phyloP scores from a whole-genome alignment of 139 green algal species.

The Chlorella sp. region DNA sequence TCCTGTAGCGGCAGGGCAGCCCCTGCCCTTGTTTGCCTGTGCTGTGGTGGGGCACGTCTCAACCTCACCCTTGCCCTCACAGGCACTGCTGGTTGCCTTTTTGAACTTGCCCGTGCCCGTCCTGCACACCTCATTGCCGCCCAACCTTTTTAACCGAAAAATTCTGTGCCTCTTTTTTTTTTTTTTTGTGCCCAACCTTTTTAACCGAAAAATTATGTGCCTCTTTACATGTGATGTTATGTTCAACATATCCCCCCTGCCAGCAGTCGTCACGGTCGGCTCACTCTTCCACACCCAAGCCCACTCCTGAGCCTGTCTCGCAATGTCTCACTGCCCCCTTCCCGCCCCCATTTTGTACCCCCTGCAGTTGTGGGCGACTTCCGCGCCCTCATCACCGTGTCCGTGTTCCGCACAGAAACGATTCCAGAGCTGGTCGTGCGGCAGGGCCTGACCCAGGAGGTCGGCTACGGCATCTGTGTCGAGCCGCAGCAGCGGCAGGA shows the following conservation, averaged over 20 bases:
- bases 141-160: no score
- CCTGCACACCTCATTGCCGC: no score
- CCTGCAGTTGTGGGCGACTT: constrained; percentile 43
- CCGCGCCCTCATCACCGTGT: constrained; percentile 28
- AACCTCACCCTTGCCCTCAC: no score
- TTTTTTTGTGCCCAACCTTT: no score
- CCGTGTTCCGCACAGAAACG: constrained; percentile 25
- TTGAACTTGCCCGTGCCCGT: no score
- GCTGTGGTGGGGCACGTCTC: no score
- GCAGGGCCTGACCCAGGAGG: constrained; percentile 17
- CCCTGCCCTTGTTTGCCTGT: neutral
- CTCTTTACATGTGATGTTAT: no score
- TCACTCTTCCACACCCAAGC: neutral
- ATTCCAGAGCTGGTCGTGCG: constrained; percentile 3
- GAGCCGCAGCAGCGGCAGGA: constrained; percentile 24
- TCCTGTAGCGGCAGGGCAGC: neutral
- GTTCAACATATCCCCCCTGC: no score
- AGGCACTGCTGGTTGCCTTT: neutral
- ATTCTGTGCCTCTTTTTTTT: no score
- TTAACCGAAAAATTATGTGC: no score
- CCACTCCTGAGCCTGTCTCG: neutral
- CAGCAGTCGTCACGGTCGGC: neutral
- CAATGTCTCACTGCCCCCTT: neutral
- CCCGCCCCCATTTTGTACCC: neutral
- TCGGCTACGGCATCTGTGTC: constrained; percentile 27